These are phyloP conservation scores for Barbarea vulgaris DNA, from an alignment of 345 rosid species.

Conservation along the genomic window DNA sequence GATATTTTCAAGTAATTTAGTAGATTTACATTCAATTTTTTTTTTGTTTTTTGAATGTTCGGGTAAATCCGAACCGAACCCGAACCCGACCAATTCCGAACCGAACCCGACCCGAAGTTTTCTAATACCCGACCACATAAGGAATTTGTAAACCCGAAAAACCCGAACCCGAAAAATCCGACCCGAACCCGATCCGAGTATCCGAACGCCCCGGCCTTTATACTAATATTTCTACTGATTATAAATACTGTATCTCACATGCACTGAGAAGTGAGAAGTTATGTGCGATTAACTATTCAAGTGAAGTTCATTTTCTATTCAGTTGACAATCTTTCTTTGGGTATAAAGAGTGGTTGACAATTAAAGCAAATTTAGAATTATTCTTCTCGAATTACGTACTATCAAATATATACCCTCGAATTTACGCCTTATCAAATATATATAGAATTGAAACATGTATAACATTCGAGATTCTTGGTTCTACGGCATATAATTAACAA, in stretches of 20 bases:
- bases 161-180: too few species aligned
- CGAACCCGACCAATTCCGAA: too few species aligned
- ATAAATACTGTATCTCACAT: neutral
- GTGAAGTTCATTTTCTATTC: too few species aligned
- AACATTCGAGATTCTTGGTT: slow-evolving; percentile 27
- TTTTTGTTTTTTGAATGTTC: too few species aligned
- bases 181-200: too few species aligned
- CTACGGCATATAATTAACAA: slow-evolving; percentile 19
- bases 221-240: neutral
- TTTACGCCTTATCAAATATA: neutral
- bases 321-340: neutral
- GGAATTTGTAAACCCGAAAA: too few species aligned
- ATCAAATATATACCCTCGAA: neutral
- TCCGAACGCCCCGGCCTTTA: too few species aligned
- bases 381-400: neutral
- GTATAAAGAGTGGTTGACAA: slow-evolving; percentile 31
- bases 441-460: neutral
- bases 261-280: neutral
- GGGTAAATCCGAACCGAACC: too few species aligned
- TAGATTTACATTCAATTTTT: too few species aligned
- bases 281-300: neutral
- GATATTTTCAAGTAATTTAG: too few species aligned
- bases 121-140: too few species aligned
- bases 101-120: too few species aligned
- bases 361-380: slow-evolving; percentile 7